Evolutionary conservation across 2,329 filamentous ascomycete species (phyloP).

Genomic region (Simplicillium aogashimaense): DNA sequence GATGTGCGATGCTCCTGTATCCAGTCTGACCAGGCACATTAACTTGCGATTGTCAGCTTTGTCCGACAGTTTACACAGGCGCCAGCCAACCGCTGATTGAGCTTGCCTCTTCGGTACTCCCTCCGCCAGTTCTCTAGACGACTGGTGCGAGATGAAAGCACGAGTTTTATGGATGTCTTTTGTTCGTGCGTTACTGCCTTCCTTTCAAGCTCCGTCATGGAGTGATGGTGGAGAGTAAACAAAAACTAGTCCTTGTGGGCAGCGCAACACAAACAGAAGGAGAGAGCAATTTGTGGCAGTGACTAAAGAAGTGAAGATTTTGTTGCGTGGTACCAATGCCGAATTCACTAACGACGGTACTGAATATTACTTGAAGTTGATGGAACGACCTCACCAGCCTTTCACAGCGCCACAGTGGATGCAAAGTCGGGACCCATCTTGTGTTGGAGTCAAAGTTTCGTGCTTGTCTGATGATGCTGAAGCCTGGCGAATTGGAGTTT

Average conservation of each 20-base stretch:
- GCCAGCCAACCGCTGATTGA: constrained; percentile 32
- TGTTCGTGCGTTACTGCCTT: constrained; percentile 70
- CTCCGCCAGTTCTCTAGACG: constrained; percentile 35
- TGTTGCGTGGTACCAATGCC: constrained; percentile 1
- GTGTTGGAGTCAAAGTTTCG: constrained; percentile 91
- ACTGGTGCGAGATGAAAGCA: constrained; percentile 42
- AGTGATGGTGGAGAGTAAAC: constrained; percentile 58
- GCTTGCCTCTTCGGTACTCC: constrained; percentile 23
- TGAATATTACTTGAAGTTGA: not conserved
- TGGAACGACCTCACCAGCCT: too few relatives aligned
- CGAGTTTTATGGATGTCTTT: constrained; percentile 96
- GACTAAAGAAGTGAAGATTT: not conserved
- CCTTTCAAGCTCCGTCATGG: constrained; percentile 28
- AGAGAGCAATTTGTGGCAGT: constrained; percentile 16
- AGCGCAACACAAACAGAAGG: constrained; percentile 75
- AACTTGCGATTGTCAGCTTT: constrained; percentile 34
- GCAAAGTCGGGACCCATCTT: constrained; percentile 66
- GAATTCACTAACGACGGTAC: not conserved
- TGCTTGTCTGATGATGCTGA: constrained; percentile 58
- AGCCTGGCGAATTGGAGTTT: constrained; percentile 1
- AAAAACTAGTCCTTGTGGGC: constrained; percentile 92
- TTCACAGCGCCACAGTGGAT: constrained; percentile 12
- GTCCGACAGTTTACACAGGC: constrained; percentile 32
- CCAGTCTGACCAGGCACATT: constrained; percentile 49
- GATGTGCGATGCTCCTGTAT: constrained; percentile 33